A percentile compares a stretch with the other conserved stretches of the same genome.
Conservation (phyloP, 768 basidiomycete species). For the Naganishia vishniacii region DNA sequence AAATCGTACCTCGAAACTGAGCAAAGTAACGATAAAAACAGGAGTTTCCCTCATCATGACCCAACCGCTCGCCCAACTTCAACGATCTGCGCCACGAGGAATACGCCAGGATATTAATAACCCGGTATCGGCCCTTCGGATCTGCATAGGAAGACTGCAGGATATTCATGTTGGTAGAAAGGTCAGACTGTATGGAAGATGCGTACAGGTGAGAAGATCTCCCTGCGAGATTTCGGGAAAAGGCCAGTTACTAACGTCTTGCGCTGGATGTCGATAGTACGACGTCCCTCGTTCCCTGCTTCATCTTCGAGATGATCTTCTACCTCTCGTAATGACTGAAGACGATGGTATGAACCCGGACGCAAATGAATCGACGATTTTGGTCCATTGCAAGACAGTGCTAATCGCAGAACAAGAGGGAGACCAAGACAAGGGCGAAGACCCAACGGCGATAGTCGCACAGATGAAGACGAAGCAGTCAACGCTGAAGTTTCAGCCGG, state of each 20-base stretch:
- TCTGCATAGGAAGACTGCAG: constrained; percentile 1
- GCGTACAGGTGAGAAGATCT: constrained; percentile 14
- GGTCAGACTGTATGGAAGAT: constrained; percentile 7
- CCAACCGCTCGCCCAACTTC: not conserved
- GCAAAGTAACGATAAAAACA: too few species aligned
- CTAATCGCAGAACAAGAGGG: not conserved
- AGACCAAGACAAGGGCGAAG: not conserved
- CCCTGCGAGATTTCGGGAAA: not conserved
- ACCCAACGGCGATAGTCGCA: too few species aligned
- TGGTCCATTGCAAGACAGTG: not conserved
- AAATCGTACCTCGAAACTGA: too few species aligned
- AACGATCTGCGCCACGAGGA: not conserved
- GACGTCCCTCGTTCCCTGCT: not conserved
- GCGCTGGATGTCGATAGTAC: not conserved
- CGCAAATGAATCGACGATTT: not conserved
- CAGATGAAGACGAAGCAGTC: not conserved
- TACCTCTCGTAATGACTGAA: not conserved
- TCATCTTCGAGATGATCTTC: constrained; percentile 3
- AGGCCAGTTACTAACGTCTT: not conserved
- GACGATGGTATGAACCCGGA: too few species aligned
- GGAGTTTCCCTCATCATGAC: not conserved
- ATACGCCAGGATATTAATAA: constrained; percentile 10
- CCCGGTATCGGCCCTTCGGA: constrained; percentile 4
- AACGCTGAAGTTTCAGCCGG: not conserved
- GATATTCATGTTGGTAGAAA: constrained; percentile 8